Evolutionary conservation across 345 rosid species (phyloP), one percentile per base, ranked within the genome.

Genomic region (Boechera divaricarpa): DNA sequence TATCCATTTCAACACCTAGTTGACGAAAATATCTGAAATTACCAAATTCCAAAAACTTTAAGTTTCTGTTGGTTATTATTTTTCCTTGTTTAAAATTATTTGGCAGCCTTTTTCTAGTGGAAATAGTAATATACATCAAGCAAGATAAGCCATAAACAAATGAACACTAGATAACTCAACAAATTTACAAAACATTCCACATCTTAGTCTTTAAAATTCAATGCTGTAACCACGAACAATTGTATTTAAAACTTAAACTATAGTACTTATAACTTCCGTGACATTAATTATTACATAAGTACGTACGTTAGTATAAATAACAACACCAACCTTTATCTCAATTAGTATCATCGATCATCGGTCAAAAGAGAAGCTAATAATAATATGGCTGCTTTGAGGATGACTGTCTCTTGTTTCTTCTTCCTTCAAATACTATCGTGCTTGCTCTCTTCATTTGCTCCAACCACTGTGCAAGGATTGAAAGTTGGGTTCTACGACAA

Each of bases 401-500:
- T 82, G 39, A 63, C 62, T 12, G 15, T 57, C 68, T 74, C 82
- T 41, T 38, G 74, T 53, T 66, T 77, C 41, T 32, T 81, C 16
- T 21, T 78, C 53, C 63, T 83, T 52, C 80, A 70, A 47, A 1
- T 84, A 33, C 3, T 79, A 16, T 51, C 68, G 9, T 36, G 75
- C 33, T 7, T 78, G 62, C 68, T 78, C 66, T 73, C 69, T 32
- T 74, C 57, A 1, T 78, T 66, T 79, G 41, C 72, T 15, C 69
- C 6, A 28, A 69, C 69, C 2, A 24, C 66, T 16, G 77, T 68
- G 1, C 78, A 75, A 51, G 84, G 73, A 44, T 72, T 86, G 57
- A 59, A 83, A 83, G 87, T 87, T 0, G 91, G 97, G 57, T 91
- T 83, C 73, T 89, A 91, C 70, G 44, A 64, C 7, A 64, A 80